These are phyloP conservation scores for Nannizziopsis arthrosporioides DNA, from an alignment of 2,329 filamentous ascomycete species.

Conservation along the genomic window DNA sequence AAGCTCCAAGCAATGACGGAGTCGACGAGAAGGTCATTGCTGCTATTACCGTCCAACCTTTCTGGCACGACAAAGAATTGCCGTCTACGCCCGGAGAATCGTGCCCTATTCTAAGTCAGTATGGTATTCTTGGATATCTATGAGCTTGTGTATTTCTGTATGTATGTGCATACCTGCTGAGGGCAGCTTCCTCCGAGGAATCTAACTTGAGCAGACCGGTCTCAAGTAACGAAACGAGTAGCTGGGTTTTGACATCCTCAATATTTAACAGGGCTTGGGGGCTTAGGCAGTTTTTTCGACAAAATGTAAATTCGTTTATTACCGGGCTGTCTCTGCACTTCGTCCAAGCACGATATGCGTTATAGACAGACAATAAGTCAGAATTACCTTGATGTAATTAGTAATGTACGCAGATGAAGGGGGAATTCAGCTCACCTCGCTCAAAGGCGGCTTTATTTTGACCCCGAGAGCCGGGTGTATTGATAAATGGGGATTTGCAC, in stretches of 20 bases:
- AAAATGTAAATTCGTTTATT: conserved; percentile 75
- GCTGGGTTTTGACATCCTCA: conserved; percentile 87
- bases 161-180: conserved; percentile 56
- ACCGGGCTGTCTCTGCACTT: conserved; percentile 60
- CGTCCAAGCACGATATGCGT: conserved; percentile 85
- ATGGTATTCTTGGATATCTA: too few relatives aligned
- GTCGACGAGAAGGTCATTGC: conserved; percentile 65
- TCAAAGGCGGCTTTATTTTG: conserved; percentile 80
- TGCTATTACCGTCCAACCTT: conserved; percentile 61
- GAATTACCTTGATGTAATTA: conserved; percentile 54
- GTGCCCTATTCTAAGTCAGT: conserved; percentile 29
- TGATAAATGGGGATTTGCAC: conserved; percentile 86
- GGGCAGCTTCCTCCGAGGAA: conserved; percentile 54
- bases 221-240: conserved; percentile 73
- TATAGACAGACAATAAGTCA: conserved; percentile 84
- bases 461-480: conserved; percentile 68
- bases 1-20: conserved; percentile 88
- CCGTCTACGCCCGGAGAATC: conserved; percentile 54
- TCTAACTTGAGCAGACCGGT: conserved; percentile 70
- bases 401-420: conserved; percentile 2
- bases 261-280: conserved; percentile 83
- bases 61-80: conserved; percentile 76
- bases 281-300: conserved; percentile 85
- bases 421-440: conserved; percentile 37
- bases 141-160: too few relatives aligned